Percentiles rank a stretch among this genome's conserved stretches.
phyloP scores from a whole-genome alignment of 2,329 filamentous ascomycete genomes.

The Elsinoe australis region DNA sequence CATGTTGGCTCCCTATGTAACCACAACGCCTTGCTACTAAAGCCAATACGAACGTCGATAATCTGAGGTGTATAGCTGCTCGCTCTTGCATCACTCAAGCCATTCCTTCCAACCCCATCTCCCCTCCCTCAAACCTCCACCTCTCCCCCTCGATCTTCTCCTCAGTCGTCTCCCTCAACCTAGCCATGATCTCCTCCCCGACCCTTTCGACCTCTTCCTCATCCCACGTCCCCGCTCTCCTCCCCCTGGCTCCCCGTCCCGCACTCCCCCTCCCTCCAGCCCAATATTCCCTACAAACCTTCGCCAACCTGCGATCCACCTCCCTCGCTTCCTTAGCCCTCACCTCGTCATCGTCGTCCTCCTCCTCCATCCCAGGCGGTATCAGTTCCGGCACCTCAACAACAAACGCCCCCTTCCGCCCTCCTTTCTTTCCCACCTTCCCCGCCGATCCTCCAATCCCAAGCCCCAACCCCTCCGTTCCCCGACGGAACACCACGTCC shows the following conservation, averaged over 20 bases:
- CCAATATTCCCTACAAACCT: not conserved
- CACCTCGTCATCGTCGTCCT: not conserved
- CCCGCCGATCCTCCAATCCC: no score
- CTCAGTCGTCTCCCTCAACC: conserved; percentile 9
- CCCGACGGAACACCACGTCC: no score
- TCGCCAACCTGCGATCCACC: not conserved
- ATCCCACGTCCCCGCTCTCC: not conserved
- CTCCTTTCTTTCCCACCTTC: no score
- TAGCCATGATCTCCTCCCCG: conserved; percentile 13
- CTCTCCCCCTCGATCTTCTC: conserved; percentile 11
- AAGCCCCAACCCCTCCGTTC: no score
- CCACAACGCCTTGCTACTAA: no score
- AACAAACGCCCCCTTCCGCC: no score
- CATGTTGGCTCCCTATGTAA: not conserved
- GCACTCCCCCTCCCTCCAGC: not conserved
- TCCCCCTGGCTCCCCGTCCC: not conserved
- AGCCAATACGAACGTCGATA: no score
- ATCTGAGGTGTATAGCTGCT: not conserved
- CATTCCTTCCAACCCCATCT: not conserved
- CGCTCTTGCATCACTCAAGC: no score
- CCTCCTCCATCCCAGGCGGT: no score
- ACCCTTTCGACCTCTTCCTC: not conserved
- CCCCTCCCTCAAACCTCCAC: conserved; percentile 13
- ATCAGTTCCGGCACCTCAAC: no score
- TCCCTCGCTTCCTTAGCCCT: not conserved